These are phyloP conservation scores for Arachis monticola DNA, from an alignment of 331 rosid species.

Conservation along the genomic window DNA sequence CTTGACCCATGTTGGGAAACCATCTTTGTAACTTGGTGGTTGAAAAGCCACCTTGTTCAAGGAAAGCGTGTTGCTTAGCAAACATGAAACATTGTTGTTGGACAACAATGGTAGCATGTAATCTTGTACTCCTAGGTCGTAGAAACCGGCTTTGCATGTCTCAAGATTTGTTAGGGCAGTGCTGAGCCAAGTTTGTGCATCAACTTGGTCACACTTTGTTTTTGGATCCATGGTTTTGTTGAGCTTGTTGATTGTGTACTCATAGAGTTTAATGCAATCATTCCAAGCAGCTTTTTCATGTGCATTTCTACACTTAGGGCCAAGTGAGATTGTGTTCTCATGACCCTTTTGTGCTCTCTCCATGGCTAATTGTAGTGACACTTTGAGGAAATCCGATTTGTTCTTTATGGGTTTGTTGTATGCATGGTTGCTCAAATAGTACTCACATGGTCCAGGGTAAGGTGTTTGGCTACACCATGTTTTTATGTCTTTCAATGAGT, in stretches of 20 bases:
- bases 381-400: slow-evolving; percentile 65
- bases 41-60: slow-evolving; percentile 47
- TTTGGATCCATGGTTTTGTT: slow-evolving; percentile 38
- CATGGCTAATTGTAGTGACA: slow-evolving; percentile 55
- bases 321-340: slow-evolving; percentile 39
- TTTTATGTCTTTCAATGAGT: slow-evolving; percentile 49
- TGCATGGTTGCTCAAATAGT: slow-evolving; percentile 48
- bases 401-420: slow-evolving; percentile 48
- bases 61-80: slow-evolving; percentile 65
- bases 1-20: slow-evolving; percentile 76
- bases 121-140: slow-evolving; percentile 57
- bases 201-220: slow-evolving; percentile 48
- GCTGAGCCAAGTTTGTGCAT: slow-evolving; percentile 81
- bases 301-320: slow-evolving; percentile 48
- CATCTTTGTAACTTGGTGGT: slow-evolving; percentile 35
- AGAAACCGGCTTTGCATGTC: slow-evolving; percentile 63
- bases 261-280: slow-evolving; percentile 72
- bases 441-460: slow-evolving; percentile 69
- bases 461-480: slow-evolving; percentile 84
- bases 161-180: slow-evolving; percentile 80
- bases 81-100: slow-evolving; percentile 56
- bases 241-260: slow-evolving; percentile 54
- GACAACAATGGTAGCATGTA: slow-evolving; percentile 51
- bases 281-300: slow-evolving; percentile 68
- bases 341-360: slow-evolving; percentile 56